These are phyloP conservation scores for Rhizopus sp. DNA, from an alignment of 371 early-diverging fungal genomes.

Conservation along the genomic window DNA sequence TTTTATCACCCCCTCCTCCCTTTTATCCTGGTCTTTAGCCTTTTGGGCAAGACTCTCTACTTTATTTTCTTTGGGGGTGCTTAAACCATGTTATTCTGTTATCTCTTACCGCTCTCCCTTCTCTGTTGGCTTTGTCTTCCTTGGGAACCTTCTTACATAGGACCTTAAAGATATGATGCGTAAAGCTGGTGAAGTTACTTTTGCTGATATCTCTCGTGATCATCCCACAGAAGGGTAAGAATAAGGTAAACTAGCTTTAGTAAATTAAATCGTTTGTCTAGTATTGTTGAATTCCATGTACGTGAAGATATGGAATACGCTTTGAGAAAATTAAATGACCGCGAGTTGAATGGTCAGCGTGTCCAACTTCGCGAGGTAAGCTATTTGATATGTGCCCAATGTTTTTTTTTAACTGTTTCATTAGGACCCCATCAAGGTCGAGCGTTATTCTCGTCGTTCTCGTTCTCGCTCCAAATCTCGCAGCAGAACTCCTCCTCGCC, in stretches of 20 bases:
- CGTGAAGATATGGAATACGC: constrained; percentile 86
- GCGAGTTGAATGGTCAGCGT: constrained; percentile 82
- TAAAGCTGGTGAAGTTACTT: constrained; percentile 93
- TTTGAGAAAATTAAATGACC: constrained; percentile 81
- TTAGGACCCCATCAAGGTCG: background rate
- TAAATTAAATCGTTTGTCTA: constrained; percentile 27
- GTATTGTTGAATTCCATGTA: constrained; percentile 88
- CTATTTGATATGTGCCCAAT: too few species aligned
- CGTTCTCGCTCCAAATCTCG: constrained; percentile 41
- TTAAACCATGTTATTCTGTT: constrained; percentile 9
- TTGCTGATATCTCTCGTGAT: constrained; percentile 84
- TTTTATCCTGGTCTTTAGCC: constrained; percentile 23
- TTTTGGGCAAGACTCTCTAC: constrained; percentile 10
- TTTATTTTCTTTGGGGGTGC: constrained; percentile 6
- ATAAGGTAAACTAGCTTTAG: background rate
- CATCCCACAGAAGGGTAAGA: constrained; percentile 88
- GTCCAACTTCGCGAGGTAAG: constrained; percentile 80
- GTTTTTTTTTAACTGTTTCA: background rate
- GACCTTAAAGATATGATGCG: constrained; percentile 97
- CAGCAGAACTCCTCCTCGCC: constrained; percentile 43
- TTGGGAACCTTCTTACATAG: constrained; percentile 48
- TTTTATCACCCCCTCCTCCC: constrained; percentile 11
- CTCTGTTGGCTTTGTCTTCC: constrained; percentile 24
- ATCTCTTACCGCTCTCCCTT: constrained; percentile 16
- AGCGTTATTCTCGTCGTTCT: constrained; percentile 27